Base-by-base conservation (phyloP, 2,329 filamentous ascomycete genomes). In the Fusarium oxysporum region DNA sequence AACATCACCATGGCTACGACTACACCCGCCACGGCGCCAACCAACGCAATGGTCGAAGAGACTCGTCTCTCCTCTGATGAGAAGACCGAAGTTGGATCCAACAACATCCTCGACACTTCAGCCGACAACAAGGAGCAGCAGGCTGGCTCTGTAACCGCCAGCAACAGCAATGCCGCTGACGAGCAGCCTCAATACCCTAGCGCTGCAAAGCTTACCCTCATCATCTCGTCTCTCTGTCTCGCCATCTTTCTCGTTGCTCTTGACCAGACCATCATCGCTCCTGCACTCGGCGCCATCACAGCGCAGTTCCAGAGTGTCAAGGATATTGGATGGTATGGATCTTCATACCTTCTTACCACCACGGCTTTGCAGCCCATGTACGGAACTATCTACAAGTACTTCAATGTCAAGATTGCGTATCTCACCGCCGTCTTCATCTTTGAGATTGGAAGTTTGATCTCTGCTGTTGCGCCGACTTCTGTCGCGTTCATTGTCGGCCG, bases 281-380 rank as follows among this genome's bases (percentile, higher is more conserved):
- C 86, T 19, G 86, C 86, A 3, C 82, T 88, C 23, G 85, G 86
- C 25, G 85, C 86, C 75, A 89, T 88, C 71, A 87, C 86, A 0
- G 79, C 79, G 2, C 78, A 86, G 53, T 87, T 84, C 57, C 65
- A 75, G 47, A 85, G 82, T 54, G 81, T 85, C 40, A 82, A 83
- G 71, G 86, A 87, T 62, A 86, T 87, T 69, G 81, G 87, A 68
- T 91, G 85, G 85, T 87, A 88, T 77, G 86, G 85, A 70, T 82
- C 85, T 16, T 71, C 85, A 6, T 87, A 87, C 70, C 80, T 87
- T 8, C 83, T 88, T 48, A 86, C 85, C 28, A 84, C 83, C 43
- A 85, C 85, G 33, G 84, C 86, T 17, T 81, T 88, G 50, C 85
- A 87, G 77, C 85, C 84, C 54, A 82, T 85, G 71, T 88, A 86